Conservation (phyloP, 768 basidiomycete species). For the Obba rivulosa region DNA sequence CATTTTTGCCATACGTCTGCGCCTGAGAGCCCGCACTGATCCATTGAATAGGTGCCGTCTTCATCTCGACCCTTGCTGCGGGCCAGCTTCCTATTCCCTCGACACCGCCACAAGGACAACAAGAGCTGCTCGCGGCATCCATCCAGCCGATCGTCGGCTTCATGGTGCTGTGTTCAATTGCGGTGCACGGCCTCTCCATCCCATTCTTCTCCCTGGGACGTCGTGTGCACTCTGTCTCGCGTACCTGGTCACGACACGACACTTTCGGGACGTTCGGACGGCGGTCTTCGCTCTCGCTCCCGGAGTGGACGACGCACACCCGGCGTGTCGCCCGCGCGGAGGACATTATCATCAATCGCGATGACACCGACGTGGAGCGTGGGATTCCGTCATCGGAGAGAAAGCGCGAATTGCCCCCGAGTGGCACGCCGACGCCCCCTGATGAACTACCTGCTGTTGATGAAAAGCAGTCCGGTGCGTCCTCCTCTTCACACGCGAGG, state of each 20-base stretch:
- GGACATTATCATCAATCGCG: slow-evolving; percentile 83
- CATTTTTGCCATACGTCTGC: neutral
- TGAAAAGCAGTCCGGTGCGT: slow-evolving; percentile 8
- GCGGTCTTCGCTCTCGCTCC: slow-evolving; percentile 33
- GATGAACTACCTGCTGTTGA: neutral
- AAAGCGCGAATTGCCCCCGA: slow-evolving; percentile 15
- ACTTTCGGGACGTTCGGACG: slow-evolving; percentile 25
- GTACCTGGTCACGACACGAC: slow-evolving; percentile 85
- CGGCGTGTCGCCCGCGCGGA: slow-evolving; percentile 64
- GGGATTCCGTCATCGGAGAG: slow-evolving; percentile 32
- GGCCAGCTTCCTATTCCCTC: slow-evolving; percentile 46
- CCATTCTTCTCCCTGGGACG: slow-evolving; percentile 91
- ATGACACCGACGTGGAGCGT: slow-evolving; percentile 51
- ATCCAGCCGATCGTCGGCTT: slow-evolving; percentile 95
- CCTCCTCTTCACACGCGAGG: slow-evolving; percentile 8
- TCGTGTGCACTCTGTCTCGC: slow-evolving; percentile 84
- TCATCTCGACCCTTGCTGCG: slow-evolving; percentile 83
- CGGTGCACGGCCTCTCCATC: slow-evolving; percentile 87
- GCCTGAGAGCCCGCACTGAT: neutral
- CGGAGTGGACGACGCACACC: slow-evolving; percentile 84
- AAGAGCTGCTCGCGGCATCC: slow-evolving; percentile 59
- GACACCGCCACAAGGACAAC: slow-evolving; percentile 47
- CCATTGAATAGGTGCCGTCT: slow-evolving; percentile 65
- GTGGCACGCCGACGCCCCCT: slow-evolving; percentile 3
- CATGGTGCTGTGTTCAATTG: slow-evolving; percentile 88